Conservation (phyloP, 495 filamentous ascomycete genomes). For the Penicillium simplicissimum region DNA sequence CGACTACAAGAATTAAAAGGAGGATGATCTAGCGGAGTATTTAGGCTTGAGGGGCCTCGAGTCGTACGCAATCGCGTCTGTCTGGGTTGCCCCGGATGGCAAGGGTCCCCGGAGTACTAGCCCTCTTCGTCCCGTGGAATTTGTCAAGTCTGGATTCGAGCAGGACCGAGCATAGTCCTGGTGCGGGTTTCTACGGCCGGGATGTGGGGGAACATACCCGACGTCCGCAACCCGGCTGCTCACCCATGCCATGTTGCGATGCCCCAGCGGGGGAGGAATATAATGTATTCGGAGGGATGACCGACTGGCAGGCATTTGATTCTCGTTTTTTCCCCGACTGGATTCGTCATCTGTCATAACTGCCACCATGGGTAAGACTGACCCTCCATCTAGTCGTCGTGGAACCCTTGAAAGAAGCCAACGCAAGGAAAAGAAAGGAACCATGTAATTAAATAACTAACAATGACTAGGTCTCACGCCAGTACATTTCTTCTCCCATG, state of each 20-base stretch:
- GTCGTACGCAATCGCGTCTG: neutral
- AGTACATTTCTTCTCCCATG: conserved; percentile 68
- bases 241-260: neutral
- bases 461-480: conserved; percentile 41
- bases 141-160: neutral
- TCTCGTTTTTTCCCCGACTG: neutral
- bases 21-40: neutral
- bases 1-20: no score
- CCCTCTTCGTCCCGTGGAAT: neutral
- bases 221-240: neutral
- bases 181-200: conserved; percentile 6
- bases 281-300: neutral
- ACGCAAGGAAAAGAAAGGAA: neutral
- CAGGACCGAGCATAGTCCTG: no score
- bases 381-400: neutral
- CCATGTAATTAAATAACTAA: neutral
- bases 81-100: neutral
- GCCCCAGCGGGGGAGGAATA: neutral
- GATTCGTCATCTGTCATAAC: neutral
- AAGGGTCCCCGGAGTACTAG: neutral
- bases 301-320: neutral
- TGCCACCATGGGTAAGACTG: conserved; percentile 1
- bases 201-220: conserved; percentile 26
- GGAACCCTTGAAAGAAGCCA: neutral
- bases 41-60: neutral